Evolutionary conservation across 306 rosid genomes (phyloP), one percentile per base, ranked within the genome.

Genomic region (Elaeagnus macrophylla): DNA sequence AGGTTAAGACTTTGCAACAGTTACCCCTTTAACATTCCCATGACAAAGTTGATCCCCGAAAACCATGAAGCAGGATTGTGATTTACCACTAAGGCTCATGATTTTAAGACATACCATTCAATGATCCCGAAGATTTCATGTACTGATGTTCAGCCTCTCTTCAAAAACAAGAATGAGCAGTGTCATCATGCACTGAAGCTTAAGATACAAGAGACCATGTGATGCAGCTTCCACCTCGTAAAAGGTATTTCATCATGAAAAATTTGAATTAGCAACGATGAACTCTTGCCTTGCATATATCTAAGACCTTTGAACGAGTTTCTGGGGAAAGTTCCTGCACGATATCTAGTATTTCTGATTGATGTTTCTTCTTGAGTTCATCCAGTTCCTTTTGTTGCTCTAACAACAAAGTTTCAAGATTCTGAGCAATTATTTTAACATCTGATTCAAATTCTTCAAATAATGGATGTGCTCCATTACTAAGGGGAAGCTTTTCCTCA

Each of bases 321-420:
- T 67, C 79, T 13, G 75, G 80, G 48, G 82, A 52, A 49, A 84
- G 56, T 63, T 76, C 84, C 48, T 68, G 62, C 54, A 87, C 32
- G 63, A 82, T 54, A 59, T 82, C 77, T 10, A 71, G 67, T 61
- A 79, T 66, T 64, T 59, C 86, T 56, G 71, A 66, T 68, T 79
- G 64, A 71, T 93, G 96, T 46, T 75, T 77, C 82, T 55, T 75
- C 74, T 75, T 75, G 51, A 93, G 75, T 45, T 81, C 84, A 35
- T 64, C 79, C 14, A 84, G 51, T 76, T 93, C 99, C 60, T 71
- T 56, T 59, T 58, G 66, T 44, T 87, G 95, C 17, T 53, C 67
- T 50, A 32, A 50, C 68, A 87, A 68, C 68, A 87, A 56, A 53
- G 42, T 72, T 67, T 79, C 75, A 32, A 87, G 67, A 70, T 69